Percentiles rank a stretch among this genome's conserved stretches.
Conservation (phyloP, 2,329 filamentous ascomycete genomes). For the Aureobasidium sp. region DNA sequence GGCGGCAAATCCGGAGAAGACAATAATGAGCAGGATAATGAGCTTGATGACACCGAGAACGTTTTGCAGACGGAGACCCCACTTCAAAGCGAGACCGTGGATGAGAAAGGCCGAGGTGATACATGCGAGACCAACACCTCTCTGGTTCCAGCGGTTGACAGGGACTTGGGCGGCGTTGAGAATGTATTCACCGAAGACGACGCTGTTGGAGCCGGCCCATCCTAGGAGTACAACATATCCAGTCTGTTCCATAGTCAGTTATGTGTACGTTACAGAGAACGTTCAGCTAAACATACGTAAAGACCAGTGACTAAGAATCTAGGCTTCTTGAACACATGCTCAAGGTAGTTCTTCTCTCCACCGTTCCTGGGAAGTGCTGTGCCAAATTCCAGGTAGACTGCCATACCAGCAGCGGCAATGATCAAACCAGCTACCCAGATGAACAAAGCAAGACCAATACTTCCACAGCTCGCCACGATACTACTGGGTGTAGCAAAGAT, state of each 20-base stretch:
- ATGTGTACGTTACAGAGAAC: background rate
- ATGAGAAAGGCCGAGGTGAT: constrained; percentile 57
- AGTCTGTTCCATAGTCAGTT: constrained; percentile 10
- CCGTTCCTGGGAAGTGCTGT: constrained; percentile 57
- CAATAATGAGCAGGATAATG: constrained; percentile 55
- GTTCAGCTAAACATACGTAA: constrained; percentile 30
- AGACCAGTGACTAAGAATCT: constrained; percentile 52
- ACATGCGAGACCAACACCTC: constrained; percentile 57
- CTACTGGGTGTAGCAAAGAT: constrained; percentile 56
- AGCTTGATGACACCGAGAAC: constrained; percentile 57
- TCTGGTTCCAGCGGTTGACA: constrained; percentile 57
- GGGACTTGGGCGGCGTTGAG: constrained; percentile 55
- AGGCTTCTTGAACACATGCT: constrained; percentile 53
- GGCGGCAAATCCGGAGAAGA: constrained; percentile 52
- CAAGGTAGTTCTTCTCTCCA: constrained; percentile 60
- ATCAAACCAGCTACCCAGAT: constrained; percentile 56
- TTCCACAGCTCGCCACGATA: constrained; percentile 49
- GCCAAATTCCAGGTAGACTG: constrained; percentile 58
- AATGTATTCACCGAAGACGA: constrained; percentile 64
- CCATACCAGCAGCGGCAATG: constrained; percentile 53
- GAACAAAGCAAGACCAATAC: constrained; percentile 53
- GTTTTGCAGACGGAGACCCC: constrained; percentile 61
- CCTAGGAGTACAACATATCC: constrained; percentile 56
- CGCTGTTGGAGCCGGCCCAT: constrained; percentile 58
- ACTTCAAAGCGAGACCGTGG: constrained; percentile 54